phyloP scores from a whole-genome alignment of 768 basidiomycete species.

The Xerocomus brunneocitrinus region DNA sequence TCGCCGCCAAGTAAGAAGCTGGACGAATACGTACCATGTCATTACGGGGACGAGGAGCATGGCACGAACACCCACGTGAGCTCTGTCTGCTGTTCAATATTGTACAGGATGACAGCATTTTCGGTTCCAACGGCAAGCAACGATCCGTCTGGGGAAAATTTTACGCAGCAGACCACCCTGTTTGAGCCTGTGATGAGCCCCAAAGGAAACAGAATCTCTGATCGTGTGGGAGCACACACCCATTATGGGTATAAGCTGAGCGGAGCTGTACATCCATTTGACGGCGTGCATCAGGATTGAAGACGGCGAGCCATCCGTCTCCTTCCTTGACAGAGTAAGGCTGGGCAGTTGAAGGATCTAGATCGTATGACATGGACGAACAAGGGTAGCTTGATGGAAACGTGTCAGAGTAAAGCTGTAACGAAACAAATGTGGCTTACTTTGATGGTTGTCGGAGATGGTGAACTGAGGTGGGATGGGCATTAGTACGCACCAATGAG shows the following conservation, averaged over 20 bases:
- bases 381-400: not conserved
- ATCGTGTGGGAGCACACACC: conserved; percentile 42
- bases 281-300: conserved; percentile 45
- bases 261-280: conserved; percentile 52
- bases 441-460: not conserved
- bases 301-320: conserved; percentile 49
- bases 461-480: not conserved
- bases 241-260: conserved; percentile 78
- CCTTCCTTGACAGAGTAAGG: conserved; percentile 41
- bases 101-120: conserved; percentile 29
- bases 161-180: conserved; percentile 31
- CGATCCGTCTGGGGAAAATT: conserved; percentile 29
- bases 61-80: conserved; percentile 19
- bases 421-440: not conserved
- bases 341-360: conserved; percentile 29
- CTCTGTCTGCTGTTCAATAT: conserved; percentile 24
- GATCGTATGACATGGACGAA: conserved; percentile 17
- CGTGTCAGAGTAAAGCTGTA: conserved; percentile 4
- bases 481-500: not conserved
- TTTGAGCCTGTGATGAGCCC: conserved; percentile 7
- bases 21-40: not conserved
- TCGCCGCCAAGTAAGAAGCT: conserved; percentile 29
- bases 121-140: conserved; percentile 32
- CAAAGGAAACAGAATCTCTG: conserved; percentile 4
- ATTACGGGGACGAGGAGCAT: not conserved